These are phyloP conservation scores for Podospora anserina DNA, from an alignment of 495 filamentous ascomycete species.

Conservation along the genomic window DNA sequence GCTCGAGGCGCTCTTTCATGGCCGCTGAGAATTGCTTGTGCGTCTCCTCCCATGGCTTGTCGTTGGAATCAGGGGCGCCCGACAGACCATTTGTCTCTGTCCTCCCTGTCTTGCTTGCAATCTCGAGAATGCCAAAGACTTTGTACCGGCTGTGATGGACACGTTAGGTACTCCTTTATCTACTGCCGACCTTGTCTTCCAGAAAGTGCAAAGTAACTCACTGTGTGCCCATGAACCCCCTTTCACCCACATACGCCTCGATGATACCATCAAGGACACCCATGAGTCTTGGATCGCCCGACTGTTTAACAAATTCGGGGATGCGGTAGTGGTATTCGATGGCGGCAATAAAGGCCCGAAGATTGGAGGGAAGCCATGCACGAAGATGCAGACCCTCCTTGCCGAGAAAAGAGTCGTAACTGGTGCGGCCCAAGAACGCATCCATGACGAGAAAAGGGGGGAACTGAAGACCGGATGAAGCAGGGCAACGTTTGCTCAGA, in stretches of 20 bases:
- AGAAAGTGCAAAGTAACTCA: background rate
- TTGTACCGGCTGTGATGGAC: conserved; percentile 37
- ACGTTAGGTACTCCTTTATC: background rate
- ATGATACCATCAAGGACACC: conserved; percentile 50
- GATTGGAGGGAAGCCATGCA: conserved; percentile 49
- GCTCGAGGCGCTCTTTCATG: conserved; percentile 52
- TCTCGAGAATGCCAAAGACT: conserved; percentile 53
- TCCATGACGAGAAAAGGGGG: conserved; percentile 53
- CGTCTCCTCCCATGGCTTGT: conserved; percentile 49
- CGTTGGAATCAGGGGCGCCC: conserved; percentile 39
- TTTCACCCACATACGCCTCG: conserved; percentile 48
- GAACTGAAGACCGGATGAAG: conserved; percentile 49
- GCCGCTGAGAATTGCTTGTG: conserved; percentile 50
- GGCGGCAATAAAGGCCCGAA: conserved; percentile 50
- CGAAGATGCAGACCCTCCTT: conserved; percentile 47
- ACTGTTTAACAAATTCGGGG: conserved; percentile 47
- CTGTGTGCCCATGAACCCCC: conserved; percentile 54
- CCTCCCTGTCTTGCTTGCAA: conserved; percentile 49
- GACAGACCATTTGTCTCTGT: conserved; percentile 51
- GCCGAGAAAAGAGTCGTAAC: conserved; percentile 50
- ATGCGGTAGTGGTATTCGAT: conserved; percentile 50
- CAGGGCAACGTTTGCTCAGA: conserved; percentile 50
- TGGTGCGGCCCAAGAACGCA: conserved; percentile 48
- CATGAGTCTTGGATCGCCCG: conserved; percentile 43
- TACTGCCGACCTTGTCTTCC: too few relatives aligned